Percentiles rank a stretch among this genome's conserved stretches.
These are phyloP conservation scores for Gynostemma pentaphyllum DNA, from an alignment of 306 rosid species.

Conservation along the genomic window DNA sequence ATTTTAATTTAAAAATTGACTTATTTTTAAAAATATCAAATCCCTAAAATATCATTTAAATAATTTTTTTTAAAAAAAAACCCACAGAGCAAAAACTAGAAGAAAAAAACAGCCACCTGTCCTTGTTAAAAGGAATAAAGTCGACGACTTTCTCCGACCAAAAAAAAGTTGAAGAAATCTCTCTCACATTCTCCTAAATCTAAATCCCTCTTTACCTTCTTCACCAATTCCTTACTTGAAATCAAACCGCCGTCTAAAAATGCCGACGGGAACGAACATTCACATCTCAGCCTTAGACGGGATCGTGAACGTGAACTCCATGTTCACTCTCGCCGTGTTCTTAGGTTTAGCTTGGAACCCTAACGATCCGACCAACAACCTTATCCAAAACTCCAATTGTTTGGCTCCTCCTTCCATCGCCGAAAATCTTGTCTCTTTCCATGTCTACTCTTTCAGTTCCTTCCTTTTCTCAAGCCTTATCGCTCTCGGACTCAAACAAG, in stretches of 20 bases:
- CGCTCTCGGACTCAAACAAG: constrained; percentile 80
- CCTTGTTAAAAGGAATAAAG: background rate
- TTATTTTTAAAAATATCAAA: too few species aligned
- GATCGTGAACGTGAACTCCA: constrained; percentile 74
- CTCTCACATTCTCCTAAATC: background rate
- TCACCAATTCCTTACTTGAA: background rate
- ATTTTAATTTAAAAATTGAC: too few species aligned
- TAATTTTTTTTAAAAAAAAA: too few species aligned
- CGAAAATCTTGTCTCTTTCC: constrained; percentile 68
- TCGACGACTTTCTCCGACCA: background rate
- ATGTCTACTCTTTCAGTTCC: constrained; percentile 91
- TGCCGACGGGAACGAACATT: constrained; percentile 45
- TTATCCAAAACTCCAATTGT: constrained; percentile 28
- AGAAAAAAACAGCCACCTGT: too few species aligned
- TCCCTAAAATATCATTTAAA: too few species aligned
- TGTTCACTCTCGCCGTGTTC: constrained; percentile 81
- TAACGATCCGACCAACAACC: constrained; percentile 41
- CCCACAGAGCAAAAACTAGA: too few species aligned
- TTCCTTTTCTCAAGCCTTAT: constrained; percentile 95
- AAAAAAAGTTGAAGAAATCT: background rate
- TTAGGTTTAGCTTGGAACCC: constrained; percentile 78
- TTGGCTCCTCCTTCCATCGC: constrained; percentile 42
- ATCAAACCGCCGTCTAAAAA: constrained; percentile 10
- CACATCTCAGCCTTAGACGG: constrained; percentile 76
- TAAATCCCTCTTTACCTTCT: background rate